Evolutionary conservation across 2,329 filamentous ascomycete genomes (phyloP).

Genomic region (Fusarium transvaalense): DNA sequence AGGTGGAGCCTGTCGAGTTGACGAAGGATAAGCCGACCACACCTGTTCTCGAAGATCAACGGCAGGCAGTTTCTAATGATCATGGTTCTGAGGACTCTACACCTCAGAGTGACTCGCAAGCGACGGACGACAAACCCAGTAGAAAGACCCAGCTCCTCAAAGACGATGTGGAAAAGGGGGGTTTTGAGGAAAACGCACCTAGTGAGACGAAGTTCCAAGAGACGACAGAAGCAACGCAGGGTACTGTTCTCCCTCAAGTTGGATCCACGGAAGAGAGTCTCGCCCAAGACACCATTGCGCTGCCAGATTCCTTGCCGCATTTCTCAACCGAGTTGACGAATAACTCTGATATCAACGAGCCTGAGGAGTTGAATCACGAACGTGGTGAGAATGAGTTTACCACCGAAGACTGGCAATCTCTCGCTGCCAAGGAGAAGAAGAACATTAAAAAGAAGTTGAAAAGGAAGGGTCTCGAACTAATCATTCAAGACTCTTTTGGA

Average conservation of each 20-base stretch:
- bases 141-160: conserved; percentile 32
- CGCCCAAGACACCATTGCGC: not conserved
- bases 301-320: not conserved
- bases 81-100: not conserved
- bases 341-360: not conserved
- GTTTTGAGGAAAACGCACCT: conserved; percentile 5
- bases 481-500: conserved; percentile 27
- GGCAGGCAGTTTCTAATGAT: not conserved
- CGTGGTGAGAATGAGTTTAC: conserved; percentile 20
- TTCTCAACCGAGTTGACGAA: not conserved
- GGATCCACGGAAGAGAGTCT: not conserved
- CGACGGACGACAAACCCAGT: conserved; percentile 17
- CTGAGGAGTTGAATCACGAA: not conserved
- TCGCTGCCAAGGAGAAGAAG: conserved; percentile 41
- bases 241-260: not conserved
- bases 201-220: conserved; percentile 15
- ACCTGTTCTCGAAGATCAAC: not conserved
- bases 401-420: conserved; percentile 31
- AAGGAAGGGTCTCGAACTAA: conserved; percentile 37
- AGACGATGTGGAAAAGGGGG: conserved; percentile 52
- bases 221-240: conserved; percentile 23
- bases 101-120: conserved; percentile 11
- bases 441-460: conserved; percentile 42
- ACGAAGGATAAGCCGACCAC: not conserved
- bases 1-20: not conserved